These are phyloP conservation scores for Fusarium neocosmosporiellum DNA, from an alignment of 2,329 filamentous ascomycete genomes.

Conservation along the genomic window DNA sequence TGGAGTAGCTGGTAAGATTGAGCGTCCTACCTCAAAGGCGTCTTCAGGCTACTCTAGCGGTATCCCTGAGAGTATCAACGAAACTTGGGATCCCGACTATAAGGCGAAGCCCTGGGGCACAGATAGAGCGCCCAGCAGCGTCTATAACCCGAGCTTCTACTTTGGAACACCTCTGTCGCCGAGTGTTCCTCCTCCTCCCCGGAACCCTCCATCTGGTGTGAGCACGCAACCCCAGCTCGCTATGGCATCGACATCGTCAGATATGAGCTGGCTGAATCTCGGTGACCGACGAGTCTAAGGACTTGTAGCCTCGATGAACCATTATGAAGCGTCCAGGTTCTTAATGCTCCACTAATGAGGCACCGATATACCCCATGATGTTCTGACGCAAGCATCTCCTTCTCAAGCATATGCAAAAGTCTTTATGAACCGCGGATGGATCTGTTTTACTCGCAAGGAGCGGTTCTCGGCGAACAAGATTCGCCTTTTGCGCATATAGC, in stretches of 20 bases:
- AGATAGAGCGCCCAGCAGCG: constrained; percentile 63
- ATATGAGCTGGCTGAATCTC: constrained; percentile 86
- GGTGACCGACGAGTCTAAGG: constrained; percentile 57
- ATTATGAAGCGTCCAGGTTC: constrained; percentile 30
- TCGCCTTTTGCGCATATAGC: constrained; percentile 21
- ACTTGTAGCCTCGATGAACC: constrained; percentile 28
- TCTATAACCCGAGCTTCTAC: constrained; percentile 61
- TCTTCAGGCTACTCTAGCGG: constrained; percentile 72
- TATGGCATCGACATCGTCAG: constrained; percentile 64
- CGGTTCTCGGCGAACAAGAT: constrained; percentile 6
- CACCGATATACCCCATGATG: constrained; percentile 35
- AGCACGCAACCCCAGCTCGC: constrained; percentile 63
- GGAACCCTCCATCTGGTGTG: constrained; percentile 50
- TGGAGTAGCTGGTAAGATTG: constrained; percentile 70
- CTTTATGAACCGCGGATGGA: constrained; percentile 3
- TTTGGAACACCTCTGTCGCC: constrained; percentile 54
- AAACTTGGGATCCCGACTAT: constrained; percentile 64
- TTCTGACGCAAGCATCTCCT: constrained; percentile 21
- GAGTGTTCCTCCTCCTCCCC: constrained; percentile 46
- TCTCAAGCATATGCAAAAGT: background rate
- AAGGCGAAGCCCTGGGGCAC: constrained; percentile 60
- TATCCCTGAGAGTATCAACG: constrained; percentile 71
- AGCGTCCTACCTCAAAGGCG: constrained; percentile 64
- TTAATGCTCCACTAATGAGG: constrained; percentile 25
- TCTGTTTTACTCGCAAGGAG: constrained; percentile 12